Conservation (phyloP, 1,284 basidiomycete genomes). For the Naganishia sp. region DNA sequence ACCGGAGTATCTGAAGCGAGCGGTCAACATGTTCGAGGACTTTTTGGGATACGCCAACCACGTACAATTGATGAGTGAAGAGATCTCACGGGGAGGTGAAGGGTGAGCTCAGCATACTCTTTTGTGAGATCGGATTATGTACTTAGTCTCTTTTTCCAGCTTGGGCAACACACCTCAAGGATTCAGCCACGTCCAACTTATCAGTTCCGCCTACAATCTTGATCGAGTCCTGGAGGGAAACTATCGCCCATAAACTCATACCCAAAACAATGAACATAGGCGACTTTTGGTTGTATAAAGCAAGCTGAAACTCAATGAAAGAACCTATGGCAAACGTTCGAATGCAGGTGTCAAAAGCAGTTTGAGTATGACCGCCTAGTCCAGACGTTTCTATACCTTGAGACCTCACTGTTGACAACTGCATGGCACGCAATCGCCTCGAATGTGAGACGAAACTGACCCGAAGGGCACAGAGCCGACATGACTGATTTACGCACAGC, state of each 20-base stretch:
- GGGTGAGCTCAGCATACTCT: slow-evolving; percentile 41
- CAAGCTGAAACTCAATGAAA: too few relatives aligned
- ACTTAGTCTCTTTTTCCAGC: slow-evolving; percentile 3
- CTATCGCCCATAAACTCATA: slow-evolving; percentile 12
- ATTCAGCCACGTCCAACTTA: slow-evolving; percentile 49
- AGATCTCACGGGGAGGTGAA: slow-evolving; percentile 54
- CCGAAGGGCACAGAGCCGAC: too few relatives aligned
- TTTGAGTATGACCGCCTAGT: too few relatives aligned
- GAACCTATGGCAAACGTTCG: too few relatives aligned
- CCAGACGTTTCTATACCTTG: too few relatives aligned
- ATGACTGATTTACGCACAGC: too few relatives aligned
- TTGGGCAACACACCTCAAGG: slow-evolving; percentile 51
- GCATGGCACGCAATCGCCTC: too few relatives aligned
- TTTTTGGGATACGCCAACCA: slow-evolving; percentile 62
- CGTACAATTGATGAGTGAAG: slow-evolving; percentile 77
- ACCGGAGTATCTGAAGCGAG: slow-evolving; percentile 64
- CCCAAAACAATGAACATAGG: too few relatives aligned
- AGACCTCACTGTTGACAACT: too few relatives aligned
- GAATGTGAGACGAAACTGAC: too few relatives aligned
- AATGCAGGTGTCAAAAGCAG: too few relatives aligned
- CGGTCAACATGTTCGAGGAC: slow-evolving; percentile 62
- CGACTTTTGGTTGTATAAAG: too few relatives aligned
- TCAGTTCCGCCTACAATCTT: slow-evolving; percentile 53
- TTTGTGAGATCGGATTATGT: slow-evolving; percentile 4
- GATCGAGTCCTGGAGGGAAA: slow-evolving; percentile 38